Base-by-base conservation (phyloP, 495 filamentous ascomycete species). In the Rhypophila decipiens region DNA sequence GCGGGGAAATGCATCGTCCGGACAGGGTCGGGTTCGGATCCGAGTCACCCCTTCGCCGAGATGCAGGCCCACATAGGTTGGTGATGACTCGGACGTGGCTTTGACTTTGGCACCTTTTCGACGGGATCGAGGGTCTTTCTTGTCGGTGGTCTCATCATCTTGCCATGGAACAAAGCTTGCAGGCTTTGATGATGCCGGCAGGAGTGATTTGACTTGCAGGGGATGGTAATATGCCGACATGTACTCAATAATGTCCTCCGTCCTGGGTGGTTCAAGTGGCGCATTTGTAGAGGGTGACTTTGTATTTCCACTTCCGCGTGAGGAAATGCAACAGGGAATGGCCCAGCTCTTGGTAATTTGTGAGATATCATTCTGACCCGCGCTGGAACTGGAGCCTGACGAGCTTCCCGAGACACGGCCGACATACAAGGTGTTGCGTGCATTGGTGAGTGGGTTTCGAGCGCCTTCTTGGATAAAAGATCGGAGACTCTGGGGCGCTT, bases 161-260 rank as follows among this genome's bases (percentile, higher is more conserved):
- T n/a, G n/a, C 82, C 77, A 84, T 4, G 61, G 41, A 0, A 67
- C 66, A 52, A 78, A 83, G 11, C 45, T 31, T 2, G 78, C 50
- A 0, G 51, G 42, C n/a, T n/a, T n/a, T n/a, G n/a, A n/a, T n/a
- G n/a, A n/a, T 0, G 50, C 36, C 0, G 66, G 47, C 18, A 72
- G 55, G 12, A 71, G 56, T n/a, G n/a, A n/a, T 42, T 75, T 76
- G 35, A 84, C 74, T 1, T 62, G 57, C 22, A 85, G 46, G 0
- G 76, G 75, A 46, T 80, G 70, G 61, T 84, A 86, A 53, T 86
- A 87, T 0, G 76, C 79, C 1, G 43, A 31, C 3, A 87, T 52
- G 51, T 86, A 87, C 1, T 68, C 56, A 8, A 66, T 23, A 1
- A 82, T 43, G 41, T 77, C 67, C 11, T 73, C 24, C 2, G 45